Evolutionary conservation across 306 rosid genomes (phyloP).

Genomic region (Luffa aegyptiaca): DNA sequence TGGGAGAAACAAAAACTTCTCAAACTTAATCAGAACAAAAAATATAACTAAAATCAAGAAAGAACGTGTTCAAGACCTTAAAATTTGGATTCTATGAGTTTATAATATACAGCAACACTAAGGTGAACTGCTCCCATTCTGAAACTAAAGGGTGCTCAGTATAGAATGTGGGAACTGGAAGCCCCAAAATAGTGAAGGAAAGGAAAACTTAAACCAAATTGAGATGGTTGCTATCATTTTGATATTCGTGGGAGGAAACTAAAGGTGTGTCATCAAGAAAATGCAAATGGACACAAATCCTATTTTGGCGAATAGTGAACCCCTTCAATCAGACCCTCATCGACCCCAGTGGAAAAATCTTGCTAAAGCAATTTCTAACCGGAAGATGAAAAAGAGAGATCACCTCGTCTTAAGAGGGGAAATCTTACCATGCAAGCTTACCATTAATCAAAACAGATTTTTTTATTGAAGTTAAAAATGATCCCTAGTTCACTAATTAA

Average conservation of each 20-base stretch:
- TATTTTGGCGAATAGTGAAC: neutral
- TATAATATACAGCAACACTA: neutral
- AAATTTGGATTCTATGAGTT: neutral
- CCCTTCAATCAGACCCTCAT: neutral
- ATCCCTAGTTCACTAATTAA: neutral
- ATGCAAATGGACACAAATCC: neutral
- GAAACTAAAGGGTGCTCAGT: neutral
- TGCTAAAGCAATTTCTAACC: neutral
- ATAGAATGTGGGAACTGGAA: neutral
- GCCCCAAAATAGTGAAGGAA: neutral
- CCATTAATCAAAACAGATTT: neutral
- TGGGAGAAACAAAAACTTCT: neutral
- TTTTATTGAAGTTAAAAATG: neutral
- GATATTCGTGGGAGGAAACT: neutral
- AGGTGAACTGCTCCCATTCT: neutral
- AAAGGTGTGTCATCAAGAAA: neutral
- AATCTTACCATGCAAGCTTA: neutral
- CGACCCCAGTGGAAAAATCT: neutral
- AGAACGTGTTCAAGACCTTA: neutral
- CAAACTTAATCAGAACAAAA: neutral
- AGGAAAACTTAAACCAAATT: neutral
- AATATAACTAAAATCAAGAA: neutral
- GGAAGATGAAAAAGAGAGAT: neutral
- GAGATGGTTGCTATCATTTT: neutral
- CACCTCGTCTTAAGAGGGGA: neutral